These are phyloP conservation scores for Macrocybe gigantea DNA, from an alignment of 768 basidiomycete species.

Conservation along the genomic window DNA sequence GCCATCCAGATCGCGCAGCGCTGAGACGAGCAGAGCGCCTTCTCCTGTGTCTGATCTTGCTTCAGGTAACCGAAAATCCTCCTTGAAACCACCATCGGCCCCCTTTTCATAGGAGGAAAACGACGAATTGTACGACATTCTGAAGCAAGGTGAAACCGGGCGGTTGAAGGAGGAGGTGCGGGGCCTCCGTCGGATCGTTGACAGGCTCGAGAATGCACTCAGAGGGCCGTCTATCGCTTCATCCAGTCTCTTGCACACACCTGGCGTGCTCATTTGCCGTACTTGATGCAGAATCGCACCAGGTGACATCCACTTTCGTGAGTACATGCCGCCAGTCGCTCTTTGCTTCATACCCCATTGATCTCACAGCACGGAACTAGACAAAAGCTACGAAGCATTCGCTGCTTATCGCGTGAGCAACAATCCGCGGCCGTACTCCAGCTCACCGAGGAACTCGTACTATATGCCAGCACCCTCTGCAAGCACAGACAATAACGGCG, in stretches of 20 bases:
- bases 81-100: slow-evolving; percentile 8
- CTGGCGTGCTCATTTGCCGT: slow-evolving; percentile 6
- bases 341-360: slow-evolving; percentile 2
- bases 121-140: slow-evolving; percentile 74
- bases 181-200: slow-evolving; percentile 60
- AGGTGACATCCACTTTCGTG: slow-evolving; percentile 70
- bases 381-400: slow-evolving; percentile 66
- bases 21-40: neutral
- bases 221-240: slow-evolving; percentile 53
- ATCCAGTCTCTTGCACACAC: slow-evolving; percentile 3
- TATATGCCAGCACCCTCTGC: slow-evolving; percentile 21
- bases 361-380: slow-evolving; percentile 59
- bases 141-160: slow-evolving; percentile 73
- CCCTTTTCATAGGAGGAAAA: slow-evolving; percentile 57
- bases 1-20: neutral
- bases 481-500: slow-evolving; percentile 19
- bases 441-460: slow-evolving; percentile 44
- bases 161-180: slow-evolving; percentile 79
- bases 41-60: slow-evolving; percentile 1
- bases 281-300: slow-evolving; percentile 60
- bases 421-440: slow-evolving; percentile 31
- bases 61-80: neutral
- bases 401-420: slow-evolving; percentile 31
- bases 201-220: slow-evolving; percentile 67
- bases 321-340: slow-evolving; percentile 24